A percentile compares a stretch with the other conserved stretches of the same genome.
phyloP scores from a whole-genome alignment of 2,329 filamentous ascomycete species.

The Aspergillus phoenicis region DNA sequence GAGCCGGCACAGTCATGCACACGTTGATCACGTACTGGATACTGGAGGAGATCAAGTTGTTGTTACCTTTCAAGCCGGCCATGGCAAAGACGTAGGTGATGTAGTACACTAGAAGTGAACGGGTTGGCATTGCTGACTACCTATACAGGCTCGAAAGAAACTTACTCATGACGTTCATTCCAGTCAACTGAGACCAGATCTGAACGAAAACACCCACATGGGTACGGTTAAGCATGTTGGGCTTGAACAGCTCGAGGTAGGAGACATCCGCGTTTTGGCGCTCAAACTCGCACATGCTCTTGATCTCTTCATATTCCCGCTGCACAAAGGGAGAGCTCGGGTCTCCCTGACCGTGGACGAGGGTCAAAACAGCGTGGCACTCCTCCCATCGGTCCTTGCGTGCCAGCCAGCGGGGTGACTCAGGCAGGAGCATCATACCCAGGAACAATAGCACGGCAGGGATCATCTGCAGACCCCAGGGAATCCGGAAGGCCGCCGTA shows the following conservation, averaged over 20 bases:
- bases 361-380: slow-evolving; percentile 51
- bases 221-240: slow-evolving; percentile 72
- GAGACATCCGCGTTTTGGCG: slow-evolving; percentile 68
- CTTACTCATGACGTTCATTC: slow-evolving; percentile 32
- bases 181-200: slow-evolving; percentile 74
- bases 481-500: slow-evolving; percentile 62
- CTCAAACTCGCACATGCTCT: slow-evolving; percentile 73
- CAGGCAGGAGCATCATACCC: slow-evolving; percentile 55
- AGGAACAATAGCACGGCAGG: slow-evolving; percentile 61
- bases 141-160: neutral
- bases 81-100: slow-evolving; percentile 68
- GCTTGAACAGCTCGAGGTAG: slow-evolving; percentile 72
- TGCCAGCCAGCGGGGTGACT: slow-evolving; percentile 66
- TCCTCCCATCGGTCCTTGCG: slow-evolving; percentile 63
- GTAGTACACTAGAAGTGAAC: slow-evolving; percentile 56
- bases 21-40: slow-evolving; percentile 82
- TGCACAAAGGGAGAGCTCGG: slow-evolving; percentile 65
- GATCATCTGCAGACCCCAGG: slow-evolving; percentile 68
- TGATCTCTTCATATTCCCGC: slow-evolving; percentile 72
- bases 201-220: slow-evolving; percentile 72
- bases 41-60: slow-evolving; percentile 65
- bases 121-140: neutral
- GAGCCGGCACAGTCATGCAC: slow-evolving; percentile 72
- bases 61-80: slow-evolving; percentile 64
- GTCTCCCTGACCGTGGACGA: slow-evolving; percentile 68